Base-by-base conservation (phyloP, 2,329 filamentous ascomycete species). In the Paramyrothecium roridum region DNA sequence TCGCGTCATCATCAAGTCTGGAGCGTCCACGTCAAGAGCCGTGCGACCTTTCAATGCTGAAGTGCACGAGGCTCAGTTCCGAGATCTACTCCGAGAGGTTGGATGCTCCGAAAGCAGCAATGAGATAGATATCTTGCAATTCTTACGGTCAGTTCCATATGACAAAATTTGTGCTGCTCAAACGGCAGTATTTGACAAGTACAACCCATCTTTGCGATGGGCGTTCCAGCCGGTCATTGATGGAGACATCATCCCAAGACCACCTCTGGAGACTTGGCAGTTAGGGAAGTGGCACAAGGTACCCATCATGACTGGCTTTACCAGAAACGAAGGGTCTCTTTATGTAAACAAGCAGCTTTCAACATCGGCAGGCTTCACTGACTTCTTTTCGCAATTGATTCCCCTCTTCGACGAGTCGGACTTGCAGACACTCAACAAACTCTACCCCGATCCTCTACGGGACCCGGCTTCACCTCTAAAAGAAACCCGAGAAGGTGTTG, bases 181-280 rank as follows among this genome's bases (percentile, higher is more conserved):
- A 46, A 56, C 66, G 4, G 55, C 59, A 8, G 70, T 82, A 8
- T 84, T 77, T 66, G 61, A 69, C n/a, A 69, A 68, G 49, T 80
- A 80, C 64, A 69, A 72, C 22, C 63, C 67, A 2, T 74, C 70
- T 4, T 70, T 85, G 2, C 75, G 77, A 21, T 85, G 82, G 82
- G 76, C 88, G 0, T 91, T 89, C 71, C 88, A 90, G 61, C 63
- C 87, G 1, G 83, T 86, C 12, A 82, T 90, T 48, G 87, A 89
- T 60, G 72, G 70, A 3, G 78, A 82, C 1, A 70, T 87, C 11
- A 84, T 90, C 52, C 74, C 78, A 1, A 75, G 79, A 8, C 74
- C 81, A 1, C 87, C 87, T 1, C 74, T 88, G 2, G 74, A 79
- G 21, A 78, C 80, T 10, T 88, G 84, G 85, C 54, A 56, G 21